phyloP scores from a whole-genome alignment of 352 stramenopile species.

The Phytophthora podocarpi region DNA sequence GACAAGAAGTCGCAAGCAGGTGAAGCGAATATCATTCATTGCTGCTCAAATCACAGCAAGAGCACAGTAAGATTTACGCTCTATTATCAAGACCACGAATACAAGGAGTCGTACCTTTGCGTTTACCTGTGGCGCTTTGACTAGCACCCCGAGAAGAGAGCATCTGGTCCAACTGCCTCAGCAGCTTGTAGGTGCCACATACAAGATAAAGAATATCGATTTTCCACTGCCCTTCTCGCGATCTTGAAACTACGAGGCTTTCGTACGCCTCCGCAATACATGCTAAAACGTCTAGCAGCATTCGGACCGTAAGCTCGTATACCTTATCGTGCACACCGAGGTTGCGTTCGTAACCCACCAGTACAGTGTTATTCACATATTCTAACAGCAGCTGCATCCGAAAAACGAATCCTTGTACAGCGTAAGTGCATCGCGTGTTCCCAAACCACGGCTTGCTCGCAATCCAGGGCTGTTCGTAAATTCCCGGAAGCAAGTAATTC shows the following conservation, averaged over 20 bases:
- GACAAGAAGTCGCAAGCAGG: slow-evolving; percentile 59
- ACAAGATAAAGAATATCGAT: slow-evolving; percentile 79
- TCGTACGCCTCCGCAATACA: slow-evolving; percentile 60
- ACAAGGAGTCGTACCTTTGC: slow-evolving; percentile 32
- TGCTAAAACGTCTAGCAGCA: slow-evolving; percentile 52
- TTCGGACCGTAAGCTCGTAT: slow-evolving; percentile 52
- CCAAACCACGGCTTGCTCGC: slow-evolving; percentile 64
- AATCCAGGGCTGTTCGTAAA: slow-evolving; percentile 65
- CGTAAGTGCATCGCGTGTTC: slow-evolving; percentile 63
- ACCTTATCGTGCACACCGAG: slow-evolving; percentile 73
- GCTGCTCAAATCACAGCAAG: slow-evolving; percentile 26
- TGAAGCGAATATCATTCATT: slow-evolving; percentile 48
- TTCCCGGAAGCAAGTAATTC: slow-evolving; percentile 46
- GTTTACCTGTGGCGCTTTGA: slow-evolving; percentile 31
- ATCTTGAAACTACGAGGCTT: slow-evolving; percentile 46
- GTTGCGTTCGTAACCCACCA: slow-evolving; percentile 54
- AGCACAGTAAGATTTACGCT: not conserved
- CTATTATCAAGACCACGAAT: not conserved
- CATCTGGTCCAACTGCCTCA: slow-evolving; percentile 61
- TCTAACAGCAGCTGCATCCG: slow-evolving; percentile 57
- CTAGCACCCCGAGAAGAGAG: slow-evolving; percentile 33
- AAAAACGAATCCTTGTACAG: slow-evolving; percentile 59
- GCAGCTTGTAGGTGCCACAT: slow-evolving; percentile 52
- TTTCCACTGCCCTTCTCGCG: slow-evolving; percentile 62
- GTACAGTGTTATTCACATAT: slow-evolving; percentile 38